A percentile compares a stretch with the other conserved stretches of the same genome.
phyloP scores from a whole-genome alignment of 2,329 filamentous ascomycete genomes.

The Zymoseptoria tritici region DNA sequence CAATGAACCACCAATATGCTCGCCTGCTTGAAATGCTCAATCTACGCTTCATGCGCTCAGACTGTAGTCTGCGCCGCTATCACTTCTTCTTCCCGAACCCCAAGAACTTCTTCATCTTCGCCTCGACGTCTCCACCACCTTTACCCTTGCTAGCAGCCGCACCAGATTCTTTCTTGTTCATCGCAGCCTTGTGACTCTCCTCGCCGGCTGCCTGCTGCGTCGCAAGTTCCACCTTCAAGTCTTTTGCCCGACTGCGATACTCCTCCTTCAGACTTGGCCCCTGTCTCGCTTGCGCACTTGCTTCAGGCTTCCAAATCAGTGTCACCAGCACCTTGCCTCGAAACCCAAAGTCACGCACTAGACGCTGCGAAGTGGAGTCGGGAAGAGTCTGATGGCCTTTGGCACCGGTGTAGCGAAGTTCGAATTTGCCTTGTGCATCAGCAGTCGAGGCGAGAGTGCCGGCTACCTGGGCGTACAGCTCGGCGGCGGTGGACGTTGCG shows the following conservation, averaged over 20 bases:
- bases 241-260: slow-evolving; percentile 53
- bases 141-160: slow-evolving; percentile 25
- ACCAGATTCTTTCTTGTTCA: slow-evolving; percentile 23
- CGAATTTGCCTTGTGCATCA: slow-evolving; percentile 52
- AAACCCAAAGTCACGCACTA: slow-evolving; percentile 70
- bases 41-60: background rate
- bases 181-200: slow-evolving; percentile 20
- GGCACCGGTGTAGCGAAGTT: slow-evolving; percentile 56
- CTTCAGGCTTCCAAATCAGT: slow-evolving; percentile 63
- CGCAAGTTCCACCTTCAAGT: slow-evolving; percentile 57
- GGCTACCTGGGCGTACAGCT: slow-evolving; percentile 68
- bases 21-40: background rate
- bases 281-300: slow-evolving; percentile 49
- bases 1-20: background rate
- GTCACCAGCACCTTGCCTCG: slow-evolving; percentile 65
- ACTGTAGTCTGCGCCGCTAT: background rate
- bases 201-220: slow-evolving; percentile 36
- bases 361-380: slow-evolving; percentile 33
- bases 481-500: slow-evolving; percentile 59
- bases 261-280: slow-evolving; percentile 54
- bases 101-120: slow-evolving; percentile 63
- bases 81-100: slow-evolving; percentile 58
- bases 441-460: slow-evolving; percentile 54
- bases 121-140: slow-evolving; percentile 30
- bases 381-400: slow-evolving; percentile 33